Conservation (phyloP, 1,284 basidiomycete species). For the Mycosarcoma maydis region DNA sequence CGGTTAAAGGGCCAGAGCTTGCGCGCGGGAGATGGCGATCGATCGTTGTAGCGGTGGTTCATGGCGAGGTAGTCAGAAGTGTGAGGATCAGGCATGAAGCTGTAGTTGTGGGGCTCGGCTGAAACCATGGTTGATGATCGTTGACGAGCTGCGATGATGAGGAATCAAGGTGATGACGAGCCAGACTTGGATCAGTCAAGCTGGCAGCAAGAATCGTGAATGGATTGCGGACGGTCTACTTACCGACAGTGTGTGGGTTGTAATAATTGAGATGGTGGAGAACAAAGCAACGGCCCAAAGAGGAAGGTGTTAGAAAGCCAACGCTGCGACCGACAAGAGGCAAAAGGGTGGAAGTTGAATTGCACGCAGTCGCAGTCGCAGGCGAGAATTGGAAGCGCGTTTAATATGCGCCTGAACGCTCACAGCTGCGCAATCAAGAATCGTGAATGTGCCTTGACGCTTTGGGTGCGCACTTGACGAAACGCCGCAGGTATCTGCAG, state of each 20-base stretch:
- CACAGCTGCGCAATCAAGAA: too few species aligned
- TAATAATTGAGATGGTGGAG: conserved; percentile 10
- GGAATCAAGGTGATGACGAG: neutral
- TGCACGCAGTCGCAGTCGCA: too few species aligned
- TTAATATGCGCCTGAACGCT: conserved; percentile 23
- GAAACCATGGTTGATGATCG: conserved; percentile 18
- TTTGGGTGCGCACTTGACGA: too few species aligned
- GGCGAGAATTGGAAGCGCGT: conserved; percentile 2
- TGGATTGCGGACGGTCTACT: neutral
- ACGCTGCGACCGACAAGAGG: neutral
- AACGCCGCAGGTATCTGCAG: too few species aligned
- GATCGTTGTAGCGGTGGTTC: conserved; percentile 14
- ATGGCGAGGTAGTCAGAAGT: conserved; percentile 29
- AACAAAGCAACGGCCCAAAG: neutral
- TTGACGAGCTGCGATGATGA: neutral
- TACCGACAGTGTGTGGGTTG: neutral
- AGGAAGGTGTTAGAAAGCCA: conserved; percentile 4
- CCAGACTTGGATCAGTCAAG: too few species aligned
- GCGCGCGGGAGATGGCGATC: conserved; percentile 24
- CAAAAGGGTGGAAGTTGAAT: conserved; percentile 34
- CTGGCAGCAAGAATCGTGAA: too few species aligned
- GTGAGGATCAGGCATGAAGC: conserved; percentile 31
- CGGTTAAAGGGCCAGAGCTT: conserved; percentile 52
- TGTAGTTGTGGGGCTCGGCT: conserved; percentile 14
- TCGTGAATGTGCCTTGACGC: too few species aligned